Base-by-base conservation (phyloP, 176 grass and related monocot genomes). In the Metroxylon sagu region DNA sequence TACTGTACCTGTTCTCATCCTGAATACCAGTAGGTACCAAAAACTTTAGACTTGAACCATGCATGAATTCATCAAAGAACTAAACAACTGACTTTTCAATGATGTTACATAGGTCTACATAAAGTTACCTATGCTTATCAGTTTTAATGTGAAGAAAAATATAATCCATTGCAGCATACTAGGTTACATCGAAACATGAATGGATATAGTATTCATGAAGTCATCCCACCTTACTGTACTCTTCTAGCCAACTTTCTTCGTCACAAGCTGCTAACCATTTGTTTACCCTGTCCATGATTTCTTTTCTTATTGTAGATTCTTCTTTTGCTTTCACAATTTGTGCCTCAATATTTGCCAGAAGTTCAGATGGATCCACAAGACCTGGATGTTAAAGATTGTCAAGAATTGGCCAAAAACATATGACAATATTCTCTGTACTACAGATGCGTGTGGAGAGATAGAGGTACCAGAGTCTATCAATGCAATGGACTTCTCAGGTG, bases 241-340 rank as follows among this genome's bases (percentile, higher is more conserved):
- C 87, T 81, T 98, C 84, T 70, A 98, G 87, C 93, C 93, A 98
- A 71, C 76, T 85, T 61, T 98, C 93, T 85, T 92, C 93, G 49
- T 92, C 87, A 68, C 78, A 92, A 68, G 84, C 81, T 17, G 63
- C 80, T 59, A 89, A 56, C 93, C 93, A 98, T 81, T 83, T 92
- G 52, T 68, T 81, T 50, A 98, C 67, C 75, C 66, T 76, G 57
- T 92, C 93, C 67, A 80, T 83, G 74, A 98, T 83, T 78, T 92
- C 84, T 92, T 78, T 98, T 69, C 93, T 89, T 23, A 79, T 80
- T 59, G 76, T 16, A 53, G 70, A 83, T 48, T 98, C 87, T 65
- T 92, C 93, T 29, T 83, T 89, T 64, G 76, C 84, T 78, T 85
- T 80, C 67, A 72, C 68, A 60, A 92, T 92, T 56, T 98, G 87